Evolutionary conservation across 768 basidiomycete genomes (phyloP).

Genomic region (Agrocybe chaxingu): DNA sequence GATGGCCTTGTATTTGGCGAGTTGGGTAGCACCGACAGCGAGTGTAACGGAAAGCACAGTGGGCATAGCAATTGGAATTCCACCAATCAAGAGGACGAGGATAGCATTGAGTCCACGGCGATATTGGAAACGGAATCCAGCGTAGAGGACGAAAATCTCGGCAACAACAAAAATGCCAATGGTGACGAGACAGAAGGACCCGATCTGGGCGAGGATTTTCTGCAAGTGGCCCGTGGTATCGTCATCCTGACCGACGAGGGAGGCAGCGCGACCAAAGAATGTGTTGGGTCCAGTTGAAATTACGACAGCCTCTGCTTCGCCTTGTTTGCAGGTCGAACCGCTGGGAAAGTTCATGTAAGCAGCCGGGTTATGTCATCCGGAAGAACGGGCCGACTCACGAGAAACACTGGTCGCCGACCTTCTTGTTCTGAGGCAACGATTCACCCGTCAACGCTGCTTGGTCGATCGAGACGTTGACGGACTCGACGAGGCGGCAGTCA

Average conservation of each 20-base stretch:
- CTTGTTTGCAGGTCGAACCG: constrained; percentile 97
- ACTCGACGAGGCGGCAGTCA: constrained; percentile 94
- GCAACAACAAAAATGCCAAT: constrained; percentile 96
- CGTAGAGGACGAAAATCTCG: constrained; percentile 92
- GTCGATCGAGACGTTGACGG: constrained; percentile 97
- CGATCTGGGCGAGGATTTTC: constrained; percentile 97
- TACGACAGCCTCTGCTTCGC: constrained; percentile 97
- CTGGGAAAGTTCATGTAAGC: constrained; percentile 33
- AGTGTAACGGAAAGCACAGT: constrained; percentile 97
- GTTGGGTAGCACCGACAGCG: constrained; percentile 97
- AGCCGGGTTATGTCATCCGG: not conserved
- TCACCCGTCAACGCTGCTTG: constrained; percentile 98
- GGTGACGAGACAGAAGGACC: constrained; percentile 93
- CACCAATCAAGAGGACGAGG: constrained; percentile 98
- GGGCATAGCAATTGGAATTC: constrained; percentile 99
- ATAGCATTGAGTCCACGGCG: constrained; percentile 96
- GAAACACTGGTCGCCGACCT: constrained; percentile 94
- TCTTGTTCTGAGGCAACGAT: constrained; percentile 91
- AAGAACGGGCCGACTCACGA: constrained; percentile 60
- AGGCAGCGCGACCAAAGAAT: constrained; percentile 98
- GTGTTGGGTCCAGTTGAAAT: constrained; percentile 98
- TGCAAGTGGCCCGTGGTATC: constrained; percentile 98
- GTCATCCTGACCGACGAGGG: constrained; percentile 95
- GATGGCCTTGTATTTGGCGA: constrained; percentile 99
- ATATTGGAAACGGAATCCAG: constrained; percentile 87